phyloP scores from a whole-genome alignment of 306 rosid genomes.

The Pyrus pyrifolia region DNA sequence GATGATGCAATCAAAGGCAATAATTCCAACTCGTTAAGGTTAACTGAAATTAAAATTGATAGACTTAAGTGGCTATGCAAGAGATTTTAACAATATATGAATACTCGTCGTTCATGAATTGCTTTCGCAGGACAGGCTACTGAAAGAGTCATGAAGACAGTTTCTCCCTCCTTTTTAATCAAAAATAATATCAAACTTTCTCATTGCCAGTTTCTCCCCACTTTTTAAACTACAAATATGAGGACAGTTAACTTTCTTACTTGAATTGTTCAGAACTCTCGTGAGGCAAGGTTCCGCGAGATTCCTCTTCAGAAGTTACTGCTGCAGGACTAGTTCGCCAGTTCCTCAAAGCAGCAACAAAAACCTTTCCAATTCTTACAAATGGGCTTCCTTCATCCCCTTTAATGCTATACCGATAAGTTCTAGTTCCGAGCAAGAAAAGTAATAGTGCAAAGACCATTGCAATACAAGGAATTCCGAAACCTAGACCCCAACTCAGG shows the following conservation, averaged over 20 bases:
- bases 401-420: slow-evolving; percentile 16
- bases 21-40: background rate
- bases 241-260: slow-evolving; percentile 15
- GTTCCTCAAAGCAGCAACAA: slow-evolving; percentile 29
- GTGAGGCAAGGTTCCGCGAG: slow-evolving; percentile 27
- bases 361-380: slow-evolving; percentile 39
- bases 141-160: background rate
- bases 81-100: background rate
- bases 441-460: slow-evolving; percentile 19
- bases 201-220: background rate
- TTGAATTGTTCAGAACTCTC: slow-evolving; percentile 30
- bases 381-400: slow-evolving; percentile 31
- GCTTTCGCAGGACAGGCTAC: no score
- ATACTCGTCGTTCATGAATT: background rate
- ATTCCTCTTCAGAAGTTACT: slow-evolving; percentile 23
- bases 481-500: slow-evolving; percentile 30
- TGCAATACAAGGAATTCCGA: slow-evolving; percentile 26
- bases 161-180: background rate
- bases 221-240: background rate
- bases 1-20: background rate
- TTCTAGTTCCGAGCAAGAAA: slow-evolving; percentile 25
- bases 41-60: background rate
- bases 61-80: background rate
- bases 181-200: background rate
- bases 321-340: slow-evolving; percentile 12